These are phyloP conservation scores for Beauveria australis DNA, from an alignment of 2,329 filamentous ascomycete genomes.

Conservation along the genomic window DNA sequence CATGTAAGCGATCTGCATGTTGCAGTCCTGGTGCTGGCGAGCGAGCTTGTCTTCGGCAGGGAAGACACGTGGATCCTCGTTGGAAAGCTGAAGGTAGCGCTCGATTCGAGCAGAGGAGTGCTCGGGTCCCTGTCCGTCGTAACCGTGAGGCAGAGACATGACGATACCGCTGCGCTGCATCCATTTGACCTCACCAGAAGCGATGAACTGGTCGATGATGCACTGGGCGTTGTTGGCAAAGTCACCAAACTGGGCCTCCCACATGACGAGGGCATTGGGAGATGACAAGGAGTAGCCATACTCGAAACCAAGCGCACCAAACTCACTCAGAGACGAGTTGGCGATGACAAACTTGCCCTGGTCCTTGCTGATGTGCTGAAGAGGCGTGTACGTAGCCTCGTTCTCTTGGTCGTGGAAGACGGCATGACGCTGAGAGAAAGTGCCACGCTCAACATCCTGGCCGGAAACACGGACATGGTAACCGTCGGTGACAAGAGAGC, in stretches of 20 bases:
- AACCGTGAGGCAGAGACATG: conserved; percentile 93
- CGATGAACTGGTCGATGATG: conserved; percentile 98
- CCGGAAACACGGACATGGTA: conserved; percentile 97
- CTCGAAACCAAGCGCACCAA: conserved; percentile 81
- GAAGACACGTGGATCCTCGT: conserved; percentile 93
- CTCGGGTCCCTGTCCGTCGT: conserved; percentile 96
- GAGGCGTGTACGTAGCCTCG: conserved; percentile 84
- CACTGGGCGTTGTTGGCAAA: conserved; percentile 99
- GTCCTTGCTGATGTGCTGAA: conserved; percentile 81
- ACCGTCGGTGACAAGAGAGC: conserved; percentile 81
- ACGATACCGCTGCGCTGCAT: conserved; percentile 95
- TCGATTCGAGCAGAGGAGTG: conserved; percentile 97
- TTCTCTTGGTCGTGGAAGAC: conserved; percentile 97
- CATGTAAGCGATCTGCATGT: conserved; percentile 97
- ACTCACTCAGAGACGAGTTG: conserved; percentile 78
- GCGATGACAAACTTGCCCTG: conserved; percentile 95
- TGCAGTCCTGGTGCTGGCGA: conserved; percentile 98
- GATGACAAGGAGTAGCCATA: conserved; percentile 98
- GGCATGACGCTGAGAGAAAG: conserved; percentile 95
- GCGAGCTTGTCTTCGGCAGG: conserved; percentile 81
- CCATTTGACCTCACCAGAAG: conserved; percentile 97
- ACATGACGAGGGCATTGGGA: conserved; percentile 95
- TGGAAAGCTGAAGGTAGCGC: conserved; percentile 92
- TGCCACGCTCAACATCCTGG: conserved; percentile 98
- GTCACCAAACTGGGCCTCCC: conserved; percentile 99